Evolutionary conservation across 192 early-diverging fungal species (phyloP).

Genomic region (Entomortierella parvispora): DNA sequence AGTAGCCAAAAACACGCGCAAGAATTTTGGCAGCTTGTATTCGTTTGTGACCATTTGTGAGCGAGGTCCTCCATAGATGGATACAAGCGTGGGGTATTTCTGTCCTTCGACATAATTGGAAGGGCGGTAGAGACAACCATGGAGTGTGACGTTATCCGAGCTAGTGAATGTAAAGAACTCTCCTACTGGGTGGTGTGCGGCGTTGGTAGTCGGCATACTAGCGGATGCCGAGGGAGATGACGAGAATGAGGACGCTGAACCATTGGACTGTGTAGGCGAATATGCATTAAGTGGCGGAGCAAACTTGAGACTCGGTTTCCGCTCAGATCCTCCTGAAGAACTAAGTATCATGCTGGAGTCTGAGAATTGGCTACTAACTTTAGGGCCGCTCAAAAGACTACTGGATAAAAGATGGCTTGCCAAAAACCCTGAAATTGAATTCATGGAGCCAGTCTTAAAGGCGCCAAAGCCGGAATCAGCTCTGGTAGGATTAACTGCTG

Average conservation of each 20-base stretch:
- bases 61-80: conserved; percentile 80
- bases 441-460: conserved; percentile 37
- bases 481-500: conserved; percentile 14
- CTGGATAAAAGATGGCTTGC: conserved; percentile 28
- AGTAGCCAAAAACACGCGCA: conserved; percentile 67
- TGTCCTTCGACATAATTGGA: conserved; percentile 53
- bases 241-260: conserved; percentile 1
- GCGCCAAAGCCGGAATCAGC: conserved; percentile 16
- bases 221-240: conserved; percentile 9
- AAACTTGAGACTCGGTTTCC: conserved; percentile 21
- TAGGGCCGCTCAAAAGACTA: conserved; percentile 10
- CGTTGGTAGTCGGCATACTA: conserved; percentile 14
- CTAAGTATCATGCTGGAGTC: conserved; percentile 32
- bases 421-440: conserved; percentile 43
- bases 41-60: conserved; percentile 80
- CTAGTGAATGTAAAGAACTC: conserved; percentile 65
- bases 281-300: neutral
- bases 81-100: conserved; percentile 70
- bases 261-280: neutral
- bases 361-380: conserved; percentile 5
- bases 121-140: conserved; percentile 71
- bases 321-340: neutral
- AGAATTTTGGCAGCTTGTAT: conserved; percentile 69
- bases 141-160: conserved; percentile 58
- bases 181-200: conserved; percentile 46